Evolutionary conservation across 805 yeast species (phyloP), one percentile per base, ranked within the genome.

Genomic region (Candida dendrica): DNA sequence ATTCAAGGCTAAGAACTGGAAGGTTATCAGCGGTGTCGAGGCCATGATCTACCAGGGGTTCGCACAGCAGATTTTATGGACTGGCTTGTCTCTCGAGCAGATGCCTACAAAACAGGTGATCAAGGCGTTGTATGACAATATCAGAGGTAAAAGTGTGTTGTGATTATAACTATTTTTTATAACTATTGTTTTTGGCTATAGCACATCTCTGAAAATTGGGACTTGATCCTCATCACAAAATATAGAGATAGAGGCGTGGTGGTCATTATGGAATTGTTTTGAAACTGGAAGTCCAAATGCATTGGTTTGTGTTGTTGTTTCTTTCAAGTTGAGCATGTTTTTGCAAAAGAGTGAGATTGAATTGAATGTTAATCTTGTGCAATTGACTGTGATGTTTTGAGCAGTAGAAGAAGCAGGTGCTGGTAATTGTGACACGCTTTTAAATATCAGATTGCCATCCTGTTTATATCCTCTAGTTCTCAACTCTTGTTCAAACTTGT

Each of bases 11-110:
- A 18, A 44, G 5, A 34, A 44, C 6, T 53, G 58, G 58, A 47
- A 47, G 24, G 58, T 53, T 34, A 47, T 53, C 33, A 45, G 46
- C 15, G 58, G 58, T 34, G 53, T 52, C 14, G 58, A 53, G 40
- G 55, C 58, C 8, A 53, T 53, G 58, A 53, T 53, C 10, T 49
- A 53, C 38, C 56, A 52, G 22, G 56, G 56, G 18, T 41, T 53
- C 26, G 58, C 55, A 8, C 58, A 53, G 32, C 56, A 53, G 22
- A 46, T 47, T 1, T 34, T 53, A 9, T 53, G 56, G 58, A 53
- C 56, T 10, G 56, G 56, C 3, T 40, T 40, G n/a, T 42, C 47
- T 13, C 34, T 51, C 14, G 46, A 46, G 0, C 19, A 51, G n/a
- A 31, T 53, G 6, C 58, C 58, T 14, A 44, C 43, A 11, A 44